Conservation (phyloP, 1,284 basidiomycete genomes). For the Mycocalia duriaeana region DNA sequence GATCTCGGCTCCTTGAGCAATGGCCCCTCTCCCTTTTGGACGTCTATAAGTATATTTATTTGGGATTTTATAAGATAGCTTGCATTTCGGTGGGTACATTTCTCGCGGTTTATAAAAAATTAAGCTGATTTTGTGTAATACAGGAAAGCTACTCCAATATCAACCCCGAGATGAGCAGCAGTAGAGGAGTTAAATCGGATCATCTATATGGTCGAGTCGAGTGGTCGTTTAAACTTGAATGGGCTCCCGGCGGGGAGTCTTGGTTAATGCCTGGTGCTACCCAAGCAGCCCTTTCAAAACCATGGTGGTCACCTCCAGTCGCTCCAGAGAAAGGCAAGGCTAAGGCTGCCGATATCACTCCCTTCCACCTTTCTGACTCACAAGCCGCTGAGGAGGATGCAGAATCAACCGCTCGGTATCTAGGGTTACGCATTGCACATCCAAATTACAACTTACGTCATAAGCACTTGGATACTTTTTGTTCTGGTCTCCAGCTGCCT, state of each 20-base stretch:
- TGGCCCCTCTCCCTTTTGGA: constrained; percentile 23
- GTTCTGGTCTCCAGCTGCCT: constrained; percentile 19
- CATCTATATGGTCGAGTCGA: constrained; percentile 22
- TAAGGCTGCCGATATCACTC: too few relatives aligned
- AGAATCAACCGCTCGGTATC: constrained; percentile 16
- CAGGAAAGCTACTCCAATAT: too few relatives aligned
- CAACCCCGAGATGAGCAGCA: too few relatives aligned
- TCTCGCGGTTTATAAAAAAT: too few relatives aligned
- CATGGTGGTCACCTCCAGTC: constrained; percentile 31
- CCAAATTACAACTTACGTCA: constrained; percentile 16
- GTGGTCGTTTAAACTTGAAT: constrained; percentile 33
- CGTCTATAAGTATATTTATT: constrained; percentile 24
- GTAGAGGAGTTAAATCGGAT: too few relatives aligned
- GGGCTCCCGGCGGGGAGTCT: constrained; percentile 37
- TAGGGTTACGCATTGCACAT: constrained; percentile 6
- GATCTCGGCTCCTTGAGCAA: constrained; percentile 13
- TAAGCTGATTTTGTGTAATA: too few relatives aligned
- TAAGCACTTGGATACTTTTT: constrained; percentile 12
- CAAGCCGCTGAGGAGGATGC: too few relatives aligned
- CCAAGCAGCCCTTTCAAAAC: constrained; percentile 12
- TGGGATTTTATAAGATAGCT: constrained; percentile 25
- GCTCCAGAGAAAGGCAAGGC: constrained; percentile 4
- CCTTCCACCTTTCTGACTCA: constrained; percentile 1
- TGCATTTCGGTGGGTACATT: constrained; percentile 17
- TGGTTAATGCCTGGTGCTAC: constrained; percentile 12